Conservation (phyloP, 768 basidiomycete species). For the Phylloporus scabripes region DNA sequence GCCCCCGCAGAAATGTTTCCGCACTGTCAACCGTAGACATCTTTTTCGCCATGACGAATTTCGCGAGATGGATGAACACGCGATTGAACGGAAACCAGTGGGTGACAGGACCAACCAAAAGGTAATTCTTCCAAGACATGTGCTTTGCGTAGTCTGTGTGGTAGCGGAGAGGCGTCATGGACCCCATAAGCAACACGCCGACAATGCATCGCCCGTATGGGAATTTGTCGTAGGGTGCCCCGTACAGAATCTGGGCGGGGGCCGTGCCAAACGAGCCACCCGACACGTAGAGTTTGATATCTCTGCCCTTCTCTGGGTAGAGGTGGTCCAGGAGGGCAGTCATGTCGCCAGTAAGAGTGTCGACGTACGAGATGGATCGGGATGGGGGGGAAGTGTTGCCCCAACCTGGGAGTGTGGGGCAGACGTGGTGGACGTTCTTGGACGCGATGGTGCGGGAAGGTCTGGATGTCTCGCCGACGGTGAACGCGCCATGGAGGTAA, state of each 20-base stretch:
- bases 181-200: slow-evolving; percentile 43
- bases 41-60: slow-evolving; percentile 29
- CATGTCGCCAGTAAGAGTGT: slow-evolving; percentile 40
- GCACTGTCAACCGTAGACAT: slow-evolving; percentile 38
- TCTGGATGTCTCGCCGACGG: slow-evolving; percentile 39
- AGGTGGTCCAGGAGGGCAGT: slow-evolving; percentile 45
- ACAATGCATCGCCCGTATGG: slow-evolving; percentile 43
- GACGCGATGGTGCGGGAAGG: slow-evolving; percentile 33
- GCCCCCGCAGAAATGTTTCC: slow-evolving; percentile 38
- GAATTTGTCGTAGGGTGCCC: slow-evolving; percentile 45
- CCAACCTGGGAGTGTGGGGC: slow-evolving; percentile 57
- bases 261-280: slow-evolving; percentile 53
- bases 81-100: slow-evolving; percentile 37
- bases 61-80: slow-evolving; percentile 30
- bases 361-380: slow-evolving; percentile 33
- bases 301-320: slow-evolving; percentile 35
- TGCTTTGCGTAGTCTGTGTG: slow-evolving; percentile 42
- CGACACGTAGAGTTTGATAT: slow-evolving; percentile 44
- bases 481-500: slow-evolving; percentile 53
- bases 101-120: slow-evolving; percentile 42
- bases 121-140: slow-evolving; percentile 44
- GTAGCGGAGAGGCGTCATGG: slow-evolving; percentile 42
- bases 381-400: slow-evolving; percentile 44
- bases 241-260: slow-evolving; percentile 53
- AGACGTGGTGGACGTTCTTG: slow-evolving; percentile 41